Evolutionary conservation across 768 basidiomycete genomes (phyloP).

Genomic region (Lepiota subincarnata): DNA sequence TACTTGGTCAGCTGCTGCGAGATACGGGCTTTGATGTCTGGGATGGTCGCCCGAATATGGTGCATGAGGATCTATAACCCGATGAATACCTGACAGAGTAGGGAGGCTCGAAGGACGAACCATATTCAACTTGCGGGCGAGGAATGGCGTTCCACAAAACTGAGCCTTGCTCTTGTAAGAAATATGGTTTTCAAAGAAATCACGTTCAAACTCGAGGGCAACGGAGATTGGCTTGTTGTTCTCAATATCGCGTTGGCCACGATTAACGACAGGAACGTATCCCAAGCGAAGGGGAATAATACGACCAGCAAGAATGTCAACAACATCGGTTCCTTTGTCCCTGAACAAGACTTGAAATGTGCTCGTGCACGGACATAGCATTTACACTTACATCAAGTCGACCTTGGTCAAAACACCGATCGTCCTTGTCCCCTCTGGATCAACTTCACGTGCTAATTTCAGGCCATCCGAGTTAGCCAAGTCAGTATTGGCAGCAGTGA

Average conservation of each 20-base stretch:
- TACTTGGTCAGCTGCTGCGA: constrained; percentile 87
- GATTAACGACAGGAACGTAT: constrained; percentile 98
- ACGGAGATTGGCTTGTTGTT: constrained; percentile 74
- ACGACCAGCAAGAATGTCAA: constrained; percentile 96
- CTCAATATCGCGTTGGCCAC: constrained; percentile 97
- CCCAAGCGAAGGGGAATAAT: constrained; percentile 95
- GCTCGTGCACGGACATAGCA: background rate
- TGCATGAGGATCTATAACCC: constrained; percentile 88
- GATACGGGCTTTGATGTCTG: constrained; percentile 97
- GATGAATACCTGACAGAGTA: background rate
- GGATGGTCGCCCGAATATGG: constrained; percentile 95
- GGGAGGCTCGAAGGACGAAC: constrained; percentile 36
- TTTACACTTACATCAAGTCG: constrained; percentile 81
- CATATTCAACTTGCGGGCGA: constrained; percentile 93
- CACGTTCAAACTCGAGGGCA: constrained; percentile 86
- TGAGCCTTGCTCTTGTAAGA: constrained; percentile 93
- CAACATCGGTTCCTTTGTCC: constrained; percentile 97
- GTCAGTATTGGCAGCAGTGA: constrained; percentile 94
- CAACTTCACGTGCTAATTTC: constrained; percentile 94
- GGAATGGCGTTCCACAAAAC: constrained; percentile 96
- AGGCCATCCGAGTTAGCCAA: constrained; percentile 98
- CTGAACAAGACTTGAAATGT: constrained; percentile 35
- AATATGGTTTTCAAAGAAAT: constrained; percentile 92
- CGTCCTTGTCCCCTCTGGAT: constrained; percentile 93
- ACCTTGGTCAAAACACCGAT: constrained; percentile 99